These are phyloP conservation scores for Euphorbia pulcherrima DNA, from an alignment of 345 rosid species.

Conservation along the genomic window DNA sequence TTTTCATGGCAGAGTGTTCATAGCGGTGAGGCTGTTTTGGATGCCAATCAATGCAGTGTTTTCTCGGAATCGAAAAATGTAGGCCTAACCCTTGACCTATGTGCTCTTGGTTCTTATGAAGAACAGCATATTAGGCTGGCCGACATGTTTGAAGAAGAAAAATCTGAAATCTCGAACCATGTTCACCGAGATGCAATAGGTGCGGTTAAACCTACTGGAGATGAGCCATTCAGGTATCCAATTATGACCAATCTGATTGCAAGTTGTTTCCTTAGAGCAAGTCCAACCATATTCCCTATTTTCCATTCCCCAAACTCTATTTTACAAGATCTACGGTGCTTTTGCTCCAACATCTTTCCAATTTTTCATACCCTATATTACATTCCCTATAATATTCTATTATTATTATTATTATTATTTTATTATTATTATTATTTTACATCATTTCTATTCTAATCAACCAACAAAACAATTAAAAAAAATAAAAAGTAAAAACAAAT, in stretches of 20 bases:
- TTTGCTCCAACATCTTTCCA: too few species aligned
- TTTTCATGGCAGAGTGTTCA: constrained; percentile 46
- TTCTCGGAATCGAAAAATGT: constrained; percentile 89
- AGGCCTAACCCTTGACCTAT: constrained; percentile 80
- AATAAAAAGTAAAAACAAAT: too few species aligned
- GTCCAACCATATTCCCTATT: not conserved
- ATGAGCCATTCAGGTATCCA: constrained; percentile 80
- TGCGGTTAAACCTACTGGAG: constrained; percentile 55
- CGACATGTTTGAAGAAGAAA: constrained; percentile 71
- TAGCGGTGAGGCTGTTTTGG: constrained; percentile 33
- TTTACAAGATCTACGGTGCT: too few species aligned
- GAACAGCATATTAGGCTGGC: constrained; percentile 62
- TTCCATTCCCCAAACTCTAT: too few species aligned
- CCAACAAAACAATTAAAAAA: too few species aligned
- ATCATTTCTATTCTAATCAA: too few species aligned
- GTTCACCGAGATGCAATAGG: constrained; percentile 68
- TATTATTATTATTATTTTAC: too few species aligned
- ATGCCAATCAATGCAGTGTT: constrained; percentile 82
- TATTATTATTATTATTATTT: too few species aligned
- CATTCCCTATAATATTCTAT: too few species aligned
- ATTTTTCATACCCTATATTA: too few species aligned
- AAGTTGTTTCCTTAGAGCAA: not conserved
- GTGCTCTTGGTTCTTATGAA: constrained; percentile 67
- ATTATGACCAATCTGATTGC: not conserved
- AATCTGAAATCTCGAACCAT: constrained; percentile 48